Base-by-base conservation (phyloP, 495 filamentous ascomycete genomes). In the Clavariopsis aquatica region DNA sequence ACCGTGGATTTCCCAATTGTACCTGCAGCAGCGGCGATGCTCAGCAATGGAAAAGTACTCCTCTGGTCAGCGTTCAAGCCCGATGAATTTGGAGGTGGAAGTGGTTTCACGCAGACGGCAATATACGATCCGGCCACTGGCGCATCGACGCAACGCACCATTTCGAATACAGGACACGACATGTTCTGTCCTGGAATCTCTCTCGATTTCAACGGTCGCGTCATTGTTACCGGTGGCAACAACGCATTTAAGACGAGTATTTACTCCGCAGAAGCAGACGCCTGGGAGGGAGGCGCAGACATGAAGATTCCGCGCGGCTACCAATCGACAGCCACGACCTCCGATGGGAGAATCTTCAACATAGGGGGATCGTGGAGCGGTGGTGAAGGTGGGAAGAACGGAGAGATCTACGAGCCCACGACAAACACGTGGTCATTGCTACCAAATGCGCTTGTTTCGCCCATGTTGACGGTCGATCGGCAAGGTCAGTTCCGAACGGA, bases 101-200 rank as follows among this genome's bases (percentile, higher is more conserved):
- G 69, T 13, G 77, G 76, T 3, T 73, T 78, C 49, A 84, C 82
- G 0, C 56, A 77, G 51, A 81, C 78, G 1, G 77, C 80, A 12
- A 75, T 75, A 19, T 81, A 73, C 72, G 71, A 78, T 63, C 78
- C 75, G 8, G 29, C 43, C 7, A 74, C 62, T 2, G 67, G 71
- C 6, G 69, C 59, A 0, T 70, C 81, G 0, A 74, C 76, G n/a
- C 72, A 78, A 41, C 68, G 72, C 23, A 55, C 27, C 6, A 43
- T 69, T 12, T 65, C 49, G 47, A 69, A 85, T 53, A 85, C 79
- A 13, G 60, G 77, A 7, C 82, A 84, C 49, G 81, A 84, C 64
- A 87, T 88, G 83, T 88, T 87, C 66, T 87, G 85, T 69, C 84
- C 85, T 5, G 84, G 85, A 0, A 82, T 83, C 27, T 81, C 80